phyloP scores from a whole-genome alignment of 306 rosid species.

The Hylodesmum podocarpum region DNA sequence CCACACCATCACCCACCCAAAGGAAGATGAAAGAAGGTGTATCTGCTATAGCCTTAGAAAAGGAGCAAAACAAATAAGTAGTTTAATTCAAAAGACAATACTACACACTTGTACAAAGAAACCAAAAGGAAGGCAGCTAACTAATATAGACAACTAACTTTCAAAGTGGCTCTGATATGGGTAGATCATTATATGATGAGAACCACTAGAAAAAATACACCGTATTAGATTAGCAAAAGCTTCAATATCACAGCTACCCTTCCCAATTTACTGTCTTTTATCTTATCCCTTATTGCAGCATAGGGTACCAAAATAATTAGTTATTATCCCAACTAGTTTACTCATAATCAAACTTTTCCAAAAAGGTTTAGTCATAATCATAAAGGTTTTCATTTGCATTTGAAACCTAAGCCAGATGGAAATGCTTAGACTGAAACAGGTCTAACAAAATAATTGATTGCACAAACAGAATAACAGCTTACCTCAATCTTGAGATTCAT shows the following conservation, averaged over 20 bases:
- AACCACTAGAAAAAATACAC: slow-evolving; percentile 8
- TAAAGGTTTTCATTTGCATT: slow-evolving; percentile 19
- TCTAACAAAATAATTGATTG: background rate
- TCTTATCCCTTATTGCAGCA: background rate
- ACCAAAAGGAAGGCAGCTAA: background rate
- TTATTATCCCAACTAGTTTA: slow-evolving; percentile 1
- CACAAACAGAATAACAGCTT: slow-evolving; percentile 26
- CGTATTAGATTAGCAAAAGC: background rate
- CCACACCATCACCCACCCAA: slow-evolving; percentile 98
- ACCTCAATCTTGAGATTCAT: slow-evolving; percentile 99
- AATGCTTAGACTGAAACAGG: slow-evolving; percentile 17
- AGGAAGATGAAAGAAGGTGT: slow-evolving; percentile 98
- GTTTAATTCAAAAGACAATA: slow-evolving; percentile 24
- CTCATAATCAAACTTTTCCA: background rate
- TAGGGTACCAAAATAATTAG: background rate
- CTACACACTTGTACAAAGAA: slow-evolving; percentile 12
- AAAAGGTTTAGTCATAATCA: background rate
- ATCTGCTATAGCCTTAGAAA: slow-evolving; percentile 90
- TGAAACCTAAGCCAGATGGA: slow-evolving; percentile 4
- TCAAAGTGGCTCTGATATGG: background rate
- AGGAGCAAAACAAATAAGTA: slow-evolving; percentile 28
- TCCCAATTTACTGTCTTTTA: background rate
- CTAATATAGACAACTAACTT: slow-evolving; percentile 5
- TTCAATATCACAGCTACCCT: background rate
- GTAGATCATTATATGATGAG: slow-evolving; percentile 4